phyloP scores from a whole-genome alignment of 116 monocot species.

The Cymodocea nodosa region DNA sequence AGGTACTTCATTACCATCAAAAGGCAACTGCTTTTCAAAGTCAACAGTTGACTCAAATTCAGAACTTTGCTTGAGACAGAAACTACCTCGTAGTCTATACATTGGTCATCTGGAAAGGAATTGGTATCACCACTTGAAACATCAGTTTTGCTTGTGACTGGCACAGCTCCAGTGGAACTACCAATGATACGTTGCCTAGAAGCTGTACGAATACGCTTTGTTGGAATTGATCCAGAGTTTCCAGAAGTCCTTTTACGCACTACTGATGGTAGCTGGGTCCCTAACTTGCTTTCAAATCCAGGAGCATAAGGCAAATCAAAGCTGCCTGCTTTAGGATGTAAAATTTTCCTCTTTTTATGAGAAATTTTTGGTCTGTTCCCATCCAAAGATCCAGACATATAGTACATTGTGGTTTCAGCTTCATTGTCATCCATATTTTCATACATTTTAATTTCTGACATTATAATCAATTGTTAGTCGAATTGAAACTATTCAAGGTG shows the following conservation, averaged over 20 bases:
- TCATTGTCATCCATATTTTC: conserved; percentile 75
- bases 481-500: not conserved
- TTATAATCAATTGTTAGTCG: not conserved
- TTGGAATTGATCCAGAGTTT: conserved; percentile 62
- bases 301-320: too few species aligned
- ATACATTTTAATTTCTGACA: conserved; percentile 7
- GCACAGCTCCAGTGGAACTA: conserved; percentile 33
- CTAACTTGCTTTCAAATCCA: conserved; percentile 34
- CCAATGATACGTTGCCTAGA: conserved; percentile 49
- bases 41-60: conserved; percentile 74
- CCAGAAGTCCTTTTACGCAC: conserved; percentile 47
- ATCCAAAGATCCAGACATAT: conserved; percentile 40
- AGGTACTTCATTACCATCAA: conserved; percentile 42
- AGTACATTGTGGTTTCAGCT: conserved; percentile 50
- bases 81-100: conserved; percentile 60
- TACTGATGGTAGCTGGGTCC: conserved; percentile 18
- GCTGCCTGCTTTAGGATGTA: conserved; percentile 39
- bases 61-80: conserved; percentile 39
- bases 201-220: conserved; percentile 69
- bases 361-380: conserved; percentile 34
- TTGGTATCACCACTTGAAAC: conserved; percentile 92
- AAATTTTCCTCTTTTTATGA: conserved; percentile 51
- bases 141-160: conserved; percentile 71
- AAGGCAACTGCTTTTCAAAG: conserved; percentile 47
- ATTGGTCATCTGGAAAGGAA: conserved; percentile 80